A percentile compares a stretch with the other conserved stretches of the same genome.
These are phyloP conservation scores for Conticribra weissflogii DNA, from an alignment of 108 stramenopile species.

Conservation along the genomic window DNA sequence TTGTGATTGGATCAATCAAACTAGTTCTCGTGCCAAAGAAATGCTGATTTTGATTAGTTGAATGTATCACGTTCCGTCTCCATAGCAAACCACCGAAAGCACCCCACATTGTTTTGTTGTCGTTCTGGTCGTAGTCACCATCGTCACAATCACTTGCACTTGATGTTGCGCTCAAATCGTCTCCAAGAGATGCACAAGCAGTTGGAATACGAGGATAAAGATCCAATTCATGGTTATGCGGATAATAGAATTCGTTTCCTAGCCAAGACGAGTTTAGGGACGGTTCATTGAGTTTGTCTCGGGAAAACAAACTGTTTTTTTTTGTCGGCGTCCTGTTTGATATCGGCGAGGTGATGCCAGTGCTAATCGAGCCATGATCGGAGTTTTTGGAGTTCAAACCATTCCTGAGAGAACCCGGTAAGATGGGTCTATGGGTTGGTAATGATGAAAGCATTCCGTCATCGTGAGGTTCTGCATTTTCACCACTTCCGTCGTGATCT, in stretches of 20 bases:
- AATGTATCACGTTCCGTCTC: too few species aligned
- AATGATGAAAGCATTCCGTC: neutral
- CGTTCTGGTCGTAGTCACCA: conserved; percentile 17
- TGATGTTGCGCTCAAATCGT: conserved; percentile 55
- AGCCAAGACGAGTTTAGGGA: too few species aligned
- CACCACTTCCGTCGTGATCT: conserved; percentile 1
- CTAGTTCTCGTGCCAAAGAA: too few species aligned
- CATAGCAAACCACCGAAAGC: conserved; percentile 77
- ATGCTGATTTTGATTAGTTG: too few species aligned
- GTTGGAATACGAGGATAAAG: conserved; percentile 12
- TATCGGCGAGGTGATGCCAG: conserved; percentile 42
- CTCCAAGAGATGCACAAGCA: conserved; percentile 43
- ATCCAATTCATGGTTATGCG: neutral
- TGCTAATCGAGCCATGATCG: conserved; percentile 41
- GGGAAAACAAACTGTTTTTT: too few species aligned
- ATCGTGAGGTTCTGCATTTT: conserved; percentile 2
- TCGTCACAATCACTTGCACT: conserved; percentile 30
- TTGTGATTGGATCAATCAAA: neutral
- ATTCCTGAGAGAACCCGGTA: conserved; percentile 21
- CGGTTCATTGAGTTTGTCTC: too few species aligned
- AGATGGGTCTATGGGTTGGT: neutral
- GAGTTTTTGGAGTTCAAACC: conserved; percentile 7
- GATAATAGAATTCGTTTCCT: neutral
- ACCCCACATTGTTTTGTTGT: conserved; percentile 81
- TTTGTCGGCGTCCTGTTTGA: conserved; percentile 48